Evolutionary conservation across 2,329 filamentous ascomycete species (phyloP).

Genomic region (Alternaria rosae): DNA sequence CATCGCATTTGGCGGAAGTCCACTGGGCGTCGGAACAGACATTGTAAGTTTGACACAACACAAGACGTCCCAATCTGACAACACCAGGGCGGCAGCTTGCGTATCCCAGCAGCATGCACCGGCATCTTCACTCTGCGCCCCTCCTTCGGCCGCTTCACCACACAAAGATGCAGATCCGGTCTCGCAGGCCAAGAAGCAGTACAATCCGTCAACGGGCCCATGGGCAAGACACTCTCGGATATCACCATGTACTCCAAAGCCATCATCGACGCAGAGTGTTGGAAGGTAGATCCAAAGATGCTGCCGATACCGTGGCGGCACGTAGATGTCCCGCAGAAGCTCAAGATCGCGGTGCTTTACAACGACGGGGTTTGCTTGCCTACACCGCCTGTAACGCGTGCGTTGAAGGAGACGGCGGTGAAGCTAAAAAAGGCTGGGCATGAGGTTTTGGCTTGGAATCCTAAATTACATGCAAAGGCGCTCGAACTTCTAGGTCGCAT

Average conservation of each 20-base stretch:
- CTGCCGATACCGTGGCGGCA: constrained; percentile 62
- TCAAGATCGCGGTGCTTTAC: constrained; percentile 66
- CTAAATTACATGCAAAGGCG: constrained; percentile 61
- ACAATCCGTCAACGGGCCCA: constrained; percentile 68
- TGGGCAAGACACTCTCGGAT: constrained; percentile 64
- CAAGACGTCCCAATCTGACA: constrained; percentile 6
- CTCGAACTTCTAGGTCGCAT: constrained; percentile 57
- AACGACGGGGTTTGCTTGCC: constrained; percentile 61
- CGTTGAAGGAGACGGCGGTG: constrained; percentile 62
- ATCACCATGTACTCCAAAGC: constrained; percentile 53
- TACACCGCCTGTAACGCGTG: constrained; percentile 62
- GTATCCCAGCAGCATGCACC: constrained; percentile 64
- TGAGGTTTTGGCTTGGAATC: constrained; percentile 65
- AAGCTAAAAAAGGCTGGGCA: constrained; percentile 61
- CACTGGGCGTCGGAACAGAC: constrained; percentile 69
- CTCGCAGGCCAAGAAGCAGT: constrained; percentile 72
- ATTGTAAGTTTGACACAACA: constrained; percentile 53
- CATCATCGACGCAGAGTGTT: constrained; percentile 57
- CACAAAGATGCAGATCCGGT: constrained; percentile 61
- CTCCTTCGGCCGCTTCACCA: constrained; percentile 67
- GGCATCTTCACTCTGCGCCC: constrained; percentile 66
- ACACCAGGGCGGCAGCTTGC: constrained; percentile 58
- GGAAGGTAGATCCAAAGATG: constrained; percentile 61
- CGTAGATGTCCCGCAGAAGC: constrained; percentile 54
- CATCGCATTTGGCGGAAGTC: constrained; percentile 65